Percentiles rank a stretch among this genome's conserved stretches.
These are phyloP conservation scores for Pseudogymnoascus sp. DNA, from an alignment of 2,329 filamentous ascomycete genomes.

Conservation along the genomic window DNA sequence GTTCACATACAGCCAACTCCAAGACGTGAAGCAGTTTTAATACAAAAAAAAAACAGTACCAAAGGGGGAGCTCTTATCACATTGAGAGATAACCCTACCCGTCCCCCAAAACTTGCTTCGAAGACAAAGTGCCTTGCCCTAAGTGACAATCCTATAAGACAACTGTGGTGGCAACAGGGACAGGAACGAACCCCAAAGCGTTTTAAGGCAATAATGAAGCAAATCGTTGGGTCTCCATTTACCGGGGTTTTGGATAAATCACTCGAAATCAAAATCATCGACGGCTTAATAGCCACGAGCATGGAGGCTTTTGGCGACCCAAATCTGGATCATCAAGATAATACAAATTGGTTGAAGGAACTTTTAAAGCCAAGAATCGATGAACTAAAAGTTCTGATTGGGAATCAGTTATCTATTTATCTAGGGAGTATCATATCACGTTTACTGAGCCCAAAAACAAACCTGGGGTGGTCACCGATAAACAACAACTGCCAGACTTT, in stretches of 20 bases:
- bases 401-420: neutral
- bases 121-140: neutral
- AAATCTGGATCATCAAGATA: constrained; percentile 17
- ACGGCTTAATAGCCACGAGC: constrained; percentile 24
- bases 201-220: neutral
- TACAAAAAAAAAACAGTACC: neutral
- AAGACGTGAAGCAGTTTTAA: neutral
- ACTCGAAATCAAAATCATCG: constrained; percentile 25
- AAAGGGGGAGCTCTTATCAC: neutral
- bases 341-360: neutral
- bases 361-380: neutral
- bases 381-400: neutral
- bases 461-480: constrained; percentile 28
- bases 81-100: neutral
- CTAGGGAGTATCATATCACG: neutral
- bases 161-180: neutral
- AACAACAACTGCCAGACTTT: constrained; percentile 35
- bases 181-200: neutral
- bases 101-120: neutral
- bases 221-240: neutral
- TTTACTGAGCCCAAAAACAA: neutral
- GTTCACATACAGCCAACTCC: constrained; percentile 15
- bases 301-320: constrained; percentile 23
- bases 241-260: neutral
- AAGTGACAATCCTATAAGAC: neutral